Evolutionary conservation across 805 yeast species (phyloP).

Genomic region (Alloascoidea hylecoeti): DNA sequence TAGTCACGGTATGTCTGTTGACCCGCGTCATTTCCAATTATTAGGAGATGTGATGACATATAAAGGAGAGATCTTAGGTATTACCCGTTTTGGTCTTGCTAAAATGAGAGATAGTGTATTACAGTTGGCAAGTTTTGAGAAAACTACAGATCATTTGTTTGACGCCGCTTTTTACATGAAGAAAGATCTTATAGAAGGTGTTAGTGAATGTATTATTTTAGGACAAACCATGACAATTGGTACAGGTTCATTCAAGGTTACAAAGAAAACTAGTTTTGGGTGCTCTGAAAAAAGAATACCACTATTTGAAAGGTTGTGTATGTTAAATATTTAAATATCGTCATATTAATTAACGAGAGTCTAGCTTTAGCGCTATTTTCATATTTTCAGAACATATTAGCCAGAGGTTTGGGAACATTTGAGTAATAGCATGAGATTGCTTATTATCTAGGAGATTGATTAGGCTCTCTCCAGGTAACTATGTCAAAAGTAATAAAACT

Average conservation of each 20-base stretch:
- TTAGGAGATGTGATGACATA: constrained; percentile 98
- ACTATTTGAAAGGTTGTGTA: constrained; percentile 30
- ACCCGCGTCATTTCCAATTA: constrained; percentile 96
- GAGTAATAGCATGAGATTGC: too few relatives aligned
- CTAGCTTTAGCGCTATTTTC: too few relatives aligned
- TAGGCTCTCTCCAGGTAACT: too few relatives aligned
- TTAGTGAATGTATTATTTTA: constrained; percentile 89
- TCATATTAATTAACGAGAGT: too few relatives aligned
- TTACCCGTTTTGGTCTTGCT: constrained; percentile 93
- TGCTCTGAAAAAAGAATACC: constrained; percentile 27
- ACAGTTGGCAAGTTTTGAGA: constrained; percentile 94
- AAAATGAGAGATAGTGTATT: constrained; percentile 97
- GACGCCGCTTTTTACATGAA: constrained; percentile 98
- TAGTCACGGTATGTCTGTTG: constrained; percentile 99
- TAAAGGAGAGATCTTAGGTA: constrained; percentile 96
- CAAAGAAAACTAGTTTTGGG: constrained; percentile 36
- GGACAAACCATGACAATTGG: constrained; percentile 98
- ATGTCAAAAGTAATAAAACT: too few relatives aligned
- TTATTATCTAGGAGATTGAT: too few relatives aligned
- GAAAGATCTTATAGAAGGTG: constrained; percentile 92
- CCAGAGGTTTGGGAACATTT: too few relatives aligned
- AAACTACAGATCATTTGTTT: constrained; percentile 94
- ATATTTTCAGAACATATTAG: too few relatives aligned
- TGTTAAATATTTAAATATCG: not conserved
- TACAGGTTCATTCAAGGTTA: constrained; percentile 89